Conservation (phyloP, 2,329 filamentous ascomycete species). For the Calycina herbarum region DNA sequence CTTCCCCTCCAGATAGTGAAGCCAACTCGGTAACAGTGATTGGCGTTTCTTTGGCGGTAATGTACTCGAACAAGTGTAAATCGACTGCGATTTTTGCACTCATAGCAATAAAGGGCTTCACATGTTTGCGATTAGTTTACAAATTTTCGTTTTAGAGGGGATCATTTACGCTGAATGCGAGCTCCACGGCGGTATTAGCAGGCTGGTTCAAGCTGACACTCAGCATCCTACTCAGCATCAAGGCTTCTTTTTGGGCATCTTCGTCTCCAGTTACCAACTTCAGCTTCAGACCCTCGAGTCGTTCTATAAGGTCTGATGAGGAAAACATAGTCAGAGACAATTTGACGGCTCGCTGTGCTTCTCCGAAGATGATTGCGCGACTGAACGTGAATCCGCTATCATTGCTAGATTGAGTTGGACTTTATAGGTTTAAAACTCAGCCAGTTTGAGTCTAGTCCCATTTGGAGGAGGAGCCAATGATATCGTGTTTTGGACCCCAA, state of each 20-base stretch:
- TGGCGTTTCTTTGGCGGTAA: slow-evolving; percentile 3
- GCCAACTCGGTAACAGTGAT: slow-evolving; percentile 16
- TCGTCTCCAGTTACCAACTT: background rate
- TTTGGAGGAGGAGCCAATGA: no score
- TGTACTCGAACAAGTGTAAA: slow-evolving; percentile 18
- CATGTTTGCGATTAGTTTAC: background rate
- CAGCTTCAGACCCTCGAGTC: slow-evolving; percentile 1
- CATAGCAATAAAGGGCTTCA: slow-evolving; percentile 6
- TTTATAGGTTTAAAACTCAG: no score
- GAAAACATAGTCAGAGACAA: background rate
- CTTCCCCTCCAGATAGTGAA: slow-evolving; percentile 13
- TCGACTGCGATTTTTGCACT: slow-evolving; percentile 19
- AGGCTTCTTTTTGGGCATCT: slow-evolving; percentile 3
- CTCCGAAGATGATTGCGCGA: background rate
- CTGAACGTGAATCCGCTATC: no score
- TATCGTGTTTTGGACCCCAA: no score
- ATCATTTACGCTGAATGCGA: slow-evolving; percentile 2
- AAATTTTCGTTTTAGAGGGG: background rate
- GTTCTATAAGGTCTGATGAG: background rate
- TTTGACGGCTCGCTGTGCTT: background rate
- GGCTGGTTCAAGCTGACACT: slow-evolving; percentile 5
- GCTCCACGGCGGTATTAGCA: slow-evolving; percentile 4
- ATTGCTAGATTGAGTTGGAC: no score
- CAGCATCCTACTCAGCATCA: slow-evolving; percentile 1
- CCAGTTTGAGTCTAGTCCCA: no score